phyloP scores from a whole-genome alignment of 495 filamentous ascomycete genomes.

The Mycothermus thermophilus region DNA sequence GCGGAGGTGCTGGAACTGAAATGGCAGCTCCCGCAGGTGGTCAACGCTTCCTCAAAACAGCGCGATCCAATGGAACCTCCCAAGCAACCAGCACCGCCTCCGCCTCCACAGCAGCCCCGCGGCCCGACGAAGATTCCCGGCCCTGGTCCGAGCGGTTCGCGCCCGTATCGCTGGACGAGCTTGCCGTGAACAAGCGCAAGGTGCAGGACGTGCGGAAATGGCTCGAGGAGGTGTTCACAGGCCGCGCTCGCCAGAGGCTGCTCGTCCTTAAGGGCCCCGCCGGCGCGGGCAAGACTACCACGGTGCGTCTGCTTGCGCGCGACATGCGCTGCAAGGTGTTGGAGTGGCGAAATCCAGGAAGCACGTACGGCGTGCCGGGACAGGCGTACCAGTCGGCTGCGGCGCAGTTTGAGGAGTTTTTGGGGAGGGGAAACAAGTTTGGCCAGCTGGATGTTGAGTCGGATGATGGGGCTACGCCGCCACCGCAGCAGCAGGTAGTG shows the following conservation, averaged over 20 bases:
- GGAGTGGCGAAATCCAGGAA: constrained; percentile 82
- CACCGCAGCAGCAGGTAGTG: constrained; percentile 14
- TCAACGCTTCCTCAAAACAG: neutral
- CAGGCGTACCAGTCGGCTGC: constrained; percentile 45
- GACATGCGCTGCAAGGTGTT: constrained; percentile 57
- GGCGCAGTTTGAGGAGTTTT: constrained; percentile 80
- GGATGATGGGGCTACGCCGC: constrained; percentile 13
- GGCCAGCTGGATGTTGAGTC: constrained; percentile 53
- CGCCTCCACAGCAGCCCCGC: neutral
- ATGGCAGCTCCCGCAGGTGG: neutral
- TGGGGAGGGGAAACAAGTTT: constrained; percentile 65
- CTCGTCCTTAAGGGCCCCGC: constrained; percentile 84
- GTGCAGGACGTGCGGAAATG: constrained; percentile 72
- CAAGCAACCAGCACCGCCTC: neutral
- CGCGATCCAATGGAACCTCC: neutral
- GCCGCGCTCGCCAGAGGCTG: constrained; percentile 50
- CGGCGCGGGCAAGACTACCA: constrained; percentile 85
- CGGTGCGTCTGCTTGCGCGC: constrained; percentile 59
- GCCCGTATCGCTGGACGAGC: constrained; percentile 58
- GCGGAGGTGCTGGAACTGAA: constrained; percentile 1
- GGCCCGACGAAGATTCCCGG: constrained; percentile 30
- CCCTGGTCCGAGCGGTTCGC: constrained; percentile 84
- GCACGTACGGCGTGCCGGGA: constrained; percentile 39
- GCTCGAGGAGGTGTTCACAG: constrained; percentile 59
- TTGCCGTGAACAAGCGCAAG: constrained; percentile 89